Evolutionary conservation across 2,329 filamentous ascomycete species (phyloP), one percentile per base, ranked within the genome.

Genomic region (Elsinoe ampelina): DNA sequence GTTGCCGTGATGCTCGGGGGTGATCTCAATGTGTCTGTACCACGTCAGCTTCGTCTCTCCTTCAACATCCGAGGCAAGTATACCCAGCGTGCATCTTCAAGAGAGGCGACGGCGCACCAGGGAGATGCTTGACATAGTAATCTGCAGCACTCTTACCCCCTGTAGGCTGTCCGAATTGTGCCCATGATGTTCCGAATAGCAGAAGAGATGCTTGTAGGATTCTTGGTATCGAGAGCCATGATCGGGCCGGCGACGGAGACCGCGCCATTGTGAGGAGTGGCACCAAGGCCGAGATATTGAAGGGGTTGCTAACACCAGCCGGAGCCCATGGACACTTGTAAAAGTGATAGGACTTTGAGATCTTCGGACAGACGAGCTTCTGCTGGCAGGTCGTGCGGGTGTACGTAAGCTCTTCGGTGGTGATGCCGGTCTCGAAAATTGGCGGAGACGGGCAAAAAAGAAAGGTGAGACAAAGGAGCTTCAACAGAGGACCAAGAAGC

Each of bases 51-150:
- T 35, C 26, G 26, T 15, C 11, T 32, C 13, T 19, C 34, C 34
- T 30, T 20, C 20, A 15, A 55, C 63, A 43, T 57, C 60, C 59
- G 63, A 67, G 63, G 65, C 60, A n/a, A 32, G 73, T 86, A 76
- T 76, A 95, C 89, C 93, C 93, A 75, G 93, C 92, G 79, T 97
- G 93, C 92, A 97, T 97, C 78, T 95, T 96, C 67, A 95, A 74
- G 60, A 89, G 73, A 36, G 89, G 84, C 17, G 83, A 77, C 8
- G 95, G 92, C 57, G 87, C 83, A 32, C 95, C 93, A 5, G 93
- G 93, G 17, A 98, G 78, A 7, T 84, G 82, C 65, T 83, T 84
- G 55, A 98, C 86, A 73, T 86, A 97, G 72, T 96, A 98, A 71
- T 98, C 91, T 32, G 85, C 88, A 47, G 88, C 85, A 1, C 80